Evolutionary conservation across 169 alveolate genomes (phyloP).

Genomic region (Amoebophrya sp.): DNA sequence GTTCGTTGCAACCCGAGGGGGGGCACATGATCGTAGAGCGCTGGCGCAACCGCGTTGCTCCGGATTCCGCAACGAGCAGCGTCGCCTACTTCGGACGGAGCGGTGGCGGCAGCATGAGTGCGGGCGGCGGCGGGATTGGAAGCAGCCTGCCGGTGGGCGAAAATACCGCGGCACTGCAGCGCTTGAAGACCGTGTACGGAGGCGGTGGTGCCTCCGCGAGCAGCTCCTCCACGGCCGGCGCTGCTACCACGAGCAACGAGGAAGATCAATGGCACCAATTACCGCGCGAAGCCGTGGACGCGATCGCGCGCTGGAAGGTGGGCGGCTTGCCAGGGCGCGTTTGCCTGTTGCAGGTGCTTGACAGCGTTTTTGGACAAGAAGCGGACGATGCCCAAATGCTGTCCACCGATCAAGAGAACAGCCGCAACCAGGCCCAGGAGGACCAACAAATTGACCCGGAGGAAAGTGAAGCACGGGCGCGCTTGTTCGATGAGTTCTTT

Average conservation of each 20-base stretch:
- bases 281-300: not conserved
- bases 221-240: no score
- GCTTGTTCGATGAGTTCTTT: no score
- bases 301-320: not conserved
- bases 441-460: not conserved
- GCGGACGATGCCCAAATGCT: not conserved
- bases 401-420: not conserved
- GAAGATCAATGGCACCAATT: not conserved
- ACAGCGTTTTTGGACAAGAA: not conserved
- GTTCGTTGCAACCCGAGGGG: not conserved
- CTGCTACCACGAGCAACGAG: no score
- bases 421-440: not conserved
- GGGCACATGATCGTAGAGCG: not conserved
- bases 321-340: not conserved
- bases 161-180: no score
- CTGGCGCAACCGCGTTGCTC: no score
- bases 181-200: no score
- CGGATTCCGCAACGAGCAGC: no score
- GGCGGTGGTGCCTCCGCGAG: no score
- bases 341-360: not conserved
- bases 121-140: no score
- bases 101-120: no score
- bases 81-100: no score
- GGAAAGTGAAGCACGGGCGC: not conserved
- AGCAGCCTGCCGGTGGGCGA: no score